A percentile compares a stretch with the other conserved stretches of the same genome.
phyloP scores from a whole-genome alignment of 2,329 filamentous ascomycete species.

The Calycina herbarum region DNA sequence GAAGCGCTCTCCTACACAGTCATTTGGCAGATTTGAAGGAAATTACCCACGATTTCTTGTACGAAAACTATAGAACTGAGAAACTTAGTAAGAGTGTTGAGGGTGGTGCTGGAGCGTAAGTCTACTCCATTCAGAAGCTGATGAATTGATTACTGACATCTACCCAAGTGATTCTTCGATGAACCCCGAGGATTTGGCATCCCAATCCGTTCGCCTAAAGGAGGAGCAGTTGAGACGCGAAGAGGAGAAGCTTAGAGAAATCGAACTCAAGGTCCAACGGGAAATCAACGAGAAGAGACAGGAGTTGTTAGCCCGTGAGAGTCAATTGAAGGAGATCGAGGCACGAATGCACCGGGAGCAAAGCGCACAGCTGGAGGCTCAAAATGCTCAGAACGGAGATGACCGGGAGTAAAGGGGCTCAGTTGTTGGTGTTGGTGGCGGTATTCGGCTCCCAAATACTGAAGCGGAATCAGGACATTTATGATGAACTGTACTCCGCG shows the following conservation, averaged over 20 bases:
- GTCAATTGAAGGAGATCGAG: constrained; percentile 97
- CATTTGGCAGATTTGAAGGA: constrained; percentile 98
- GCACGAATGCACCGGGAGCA: constrained; percentile 92
- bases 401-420: constrained; percentile 30
- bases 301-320: constrained; percentile 94
- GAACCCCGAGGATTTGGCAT: constrained; percentile 96
- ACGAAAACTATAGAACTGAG: constrained; percentile 99
- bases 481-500: constrained; percentile 23
- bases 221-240: constrained; percentile 98
- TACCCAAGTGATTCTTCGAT: constrained; percentile 73
- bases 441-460: constrained; percentile 11
- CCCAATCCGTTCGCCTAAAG: constrained; percentile 97
- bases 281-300: constrained; percentile 99
- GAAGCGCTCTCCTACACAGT: constrained; percentile 94
- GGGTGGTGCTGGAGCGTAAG: constrained; percentile 82
- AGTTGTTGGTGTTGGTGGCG: constrained; percentile 16
- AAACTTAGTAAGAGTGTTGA: constrained; percentile 99
- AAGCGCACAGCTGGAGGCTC: constrained; percentile 49
- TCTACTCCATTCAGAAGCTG: constrained; percentile 40
- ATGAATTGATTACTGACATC: constrained; percentile 33
- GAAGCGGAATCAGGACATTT: constrained; percentile 15
- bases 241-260: constrained; percentile 99
- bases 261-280: constrained; percentile 98
- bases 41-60: constrained; percentile 99
- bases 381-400: constrained; percentile 27